Evolutionary conservation across 2,329 filamentous ascomycete genomes (phyloP).

Genomic region (Berkeleyomyces rouxiae): DNA sequence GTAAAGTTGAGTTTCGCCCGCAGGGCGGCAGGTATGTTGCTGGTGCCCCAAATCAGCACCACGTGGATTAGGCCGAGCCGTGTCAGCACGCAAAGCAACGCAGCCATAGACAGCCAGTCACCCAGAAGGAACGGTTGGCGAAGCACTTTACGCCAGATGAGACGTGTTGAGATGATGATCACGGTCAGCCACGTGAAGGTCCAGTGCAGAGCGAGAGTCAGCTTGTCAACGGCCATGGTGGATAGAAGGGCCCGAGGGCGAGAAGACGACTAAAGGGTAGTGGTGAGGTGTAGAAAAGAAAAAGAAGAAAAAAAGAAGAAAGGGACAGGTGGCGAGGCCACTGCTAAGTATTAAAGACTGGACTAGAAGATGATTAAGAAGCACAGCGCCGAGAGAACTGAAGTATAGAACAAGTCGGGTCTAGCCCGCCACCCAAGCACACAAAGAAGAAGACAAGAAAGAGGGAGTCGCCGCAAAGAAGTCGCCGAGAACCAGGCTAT

Average conservation of each 20-base stretch:
- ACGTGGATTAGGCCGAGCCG: conserved; percentile 20
- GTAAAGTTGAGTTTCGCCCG: conserved; percentile 19
- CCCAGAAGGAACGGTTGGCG: conserved; percentile 15
- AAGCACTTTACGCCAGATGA: conserved; percentile 15
- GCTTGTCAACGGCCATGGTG: conserved; percentile 8
- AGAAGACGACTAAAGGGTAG: too few species aligned
- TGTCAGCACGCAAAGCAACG: conserved; percentile 20
- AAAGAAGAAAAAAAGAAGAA: background rate
- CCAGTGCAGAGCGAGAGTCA: conserved; percentile 16
- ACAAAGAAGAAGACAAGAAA: background rate
- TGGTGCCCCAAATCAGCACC: conserved; percentile 23
- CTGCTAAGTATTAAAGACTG: background rate
- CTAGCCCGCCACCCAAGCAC: background rate
- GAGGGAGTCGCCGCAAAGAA: background rate
- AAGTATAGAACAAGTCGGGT: background rate
- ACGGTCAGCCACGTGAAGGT: conserved; percentile 17
- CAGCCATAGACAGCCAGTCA: conserved; percentile 23
- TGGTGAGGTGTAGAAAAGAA: background rate
- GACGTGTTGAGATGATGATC: conserved; percentile 15
- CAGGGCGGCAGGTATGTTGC: conserved; percentile 19
- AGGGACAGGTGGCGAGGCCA: background rate
- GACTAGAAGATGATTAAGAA: background rate
- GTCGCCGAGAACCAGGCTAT: background rate
- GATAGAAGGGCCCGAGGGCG: background rate
- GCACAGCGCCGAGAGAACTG: background rate